phyloP scores from a whole-genome alignment of 352 stramenopile species.

The Phytophthora constricta region DNA sequence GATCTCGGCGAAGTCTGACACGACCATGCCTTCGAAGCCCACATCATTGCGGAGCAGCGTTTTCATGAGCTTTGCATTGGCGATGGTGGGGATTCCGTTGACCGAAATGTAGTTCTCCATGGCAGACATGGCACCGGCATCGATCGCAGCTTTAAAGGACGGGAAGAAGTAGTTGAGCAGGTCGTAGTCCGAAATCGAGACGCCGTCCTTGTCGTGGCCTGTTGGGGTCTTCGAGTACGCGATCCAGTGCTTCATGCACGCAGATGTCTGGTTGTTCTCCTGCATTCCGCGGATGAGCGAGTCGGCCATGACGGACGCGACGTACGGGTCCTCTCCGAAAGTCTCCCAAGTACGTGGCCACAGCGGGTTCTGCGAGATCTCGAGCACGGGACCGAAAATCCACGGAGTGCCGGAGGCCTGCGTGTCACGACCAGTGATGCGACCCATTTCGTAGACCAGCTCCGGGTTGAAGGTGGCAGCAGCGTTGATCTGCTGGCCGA shows the following conservation, averaged over 20 bases:
- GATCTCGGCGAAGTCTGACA: conserved; percentile 93
- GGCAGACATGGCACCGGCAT: conserved; percentile 76
- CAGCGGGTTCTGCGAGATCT: conserved; percentile 84
- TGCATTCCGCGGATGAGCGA: conserved; percentile 84
- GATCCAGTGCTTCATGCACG: conserved; percentile 90
- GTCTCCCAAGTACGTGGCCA: conserved; percentile 92
- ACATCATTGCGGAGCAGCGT: conserved; percentile 82
- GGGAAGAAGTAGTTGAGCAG: conserved; percentile 85
- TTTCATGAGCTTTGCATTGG: conserved; percentile 76
- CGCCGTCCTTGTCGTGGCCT: conserved; percentile 80
- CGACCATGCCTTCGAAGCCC: conserved; percentile 81
- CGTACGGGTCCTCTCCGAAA: conserved; percentile 90
- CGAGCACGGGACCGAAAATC: conserved; percentile 89
- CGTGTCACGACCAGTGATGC: conserved; percentile 81
- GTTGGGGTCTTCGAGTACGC: conserved; percentile 75
- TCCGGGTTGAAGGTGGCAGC: conserved; percentile 88
- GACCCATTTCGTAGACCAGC: conserved; percentile 69
- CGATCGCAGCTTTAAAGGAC: conserved; percentile 75
- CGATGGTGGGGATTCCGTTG: conserved; percentile 89
- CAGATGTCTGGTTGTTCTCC: conserved; percentile 58
- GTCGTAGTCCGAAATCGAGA: conserved; percentile 70
- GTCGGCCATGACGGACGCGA: conserved; percentile 74
- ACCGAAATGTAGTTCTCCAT: conserved; percentile 95
- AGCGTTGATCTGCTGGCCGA: conserved; percentile 89
- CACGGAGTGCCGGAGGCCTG: conserved; percentile 86